Conservation (phyloP, 2,329 filamentous ascomycete species). For the Septoria petroselini region DNA sequence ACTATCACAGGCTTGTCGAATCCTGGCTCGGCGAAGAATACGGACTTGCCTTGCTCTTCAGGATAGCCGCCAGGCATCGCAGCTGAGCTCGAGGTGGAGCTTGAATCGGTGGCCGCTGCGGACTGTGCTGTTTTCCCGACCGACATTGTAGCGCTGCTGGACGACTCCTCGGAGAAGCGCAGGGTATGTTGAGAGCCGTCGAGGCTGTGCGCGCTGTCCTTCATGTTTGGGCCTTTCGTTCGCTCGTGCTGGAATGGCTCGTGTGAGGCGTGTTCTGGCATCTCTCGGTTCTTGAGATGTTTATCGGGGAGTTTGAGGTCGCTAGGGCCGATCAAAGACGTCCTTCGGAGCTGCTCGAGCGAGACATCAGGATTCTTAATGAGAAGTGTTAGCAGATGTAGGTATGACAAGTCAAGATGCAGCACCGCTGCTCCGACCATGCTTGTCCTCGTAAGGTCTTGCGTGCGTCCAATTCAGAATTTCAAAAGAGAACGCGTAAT, state of each 20-base stretch:
- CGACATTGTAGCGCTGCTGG: slow-evolving; percentile 7
- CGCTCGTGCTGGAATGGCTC: slow-evolving; percentile 12
- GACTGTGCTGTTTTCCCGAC: neutral
- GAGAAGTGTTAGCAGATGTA: slow-evolving; percentile 19
- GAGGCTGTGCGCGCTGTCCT: slow-evolving; percentile 12
- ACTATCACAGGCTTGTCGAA: slow-evolving; percentile 15
- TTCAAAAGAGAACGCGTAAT: slow-evolving; percentile 15
- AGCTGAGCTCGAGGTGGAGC: slow-evolving; percentile 9
- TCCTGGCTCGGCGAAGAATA: slow-evolving; percentile 12
- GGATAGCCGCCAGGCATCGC: slow-evolving; percentile 15
- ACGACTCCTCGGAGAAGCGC: slow-evolving; percentile 4
- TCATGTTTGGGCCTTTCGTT: neutral
- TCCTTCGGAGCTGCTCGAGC: slow-evolving; percentile 48
- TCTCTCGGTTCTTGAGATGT: slow-evolving; percentile 33
- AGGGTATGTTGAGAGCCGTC: slow-evolving; percentile 3
- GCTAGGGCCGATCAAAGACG: slow-evolving; percentile 39
- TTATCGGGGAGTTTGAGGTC: slow-evolving; percentile 33
- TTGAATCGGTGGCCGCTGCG: neutral
- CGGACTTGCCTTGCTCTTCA: slow-evolving; percentile 1
- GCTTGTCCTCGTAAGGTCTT: too few relatives aligned
- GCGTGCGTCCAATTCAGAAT: slow-evolving; percentile 5
- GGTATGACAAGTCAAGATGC: neutral
- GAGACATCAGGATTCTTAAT: slow-evolving; percentile 46
- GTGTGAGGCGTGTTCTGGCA: slow-evolving; percentile 29
- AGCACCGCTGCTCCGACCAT: neutral